A percentile compares a stretch with the other conserved stretches of the same genome.
phyloP scores from a whole-genome alignment of 2,329 filamentous ascomycete species.

The Apiospora hydei region DNA sequence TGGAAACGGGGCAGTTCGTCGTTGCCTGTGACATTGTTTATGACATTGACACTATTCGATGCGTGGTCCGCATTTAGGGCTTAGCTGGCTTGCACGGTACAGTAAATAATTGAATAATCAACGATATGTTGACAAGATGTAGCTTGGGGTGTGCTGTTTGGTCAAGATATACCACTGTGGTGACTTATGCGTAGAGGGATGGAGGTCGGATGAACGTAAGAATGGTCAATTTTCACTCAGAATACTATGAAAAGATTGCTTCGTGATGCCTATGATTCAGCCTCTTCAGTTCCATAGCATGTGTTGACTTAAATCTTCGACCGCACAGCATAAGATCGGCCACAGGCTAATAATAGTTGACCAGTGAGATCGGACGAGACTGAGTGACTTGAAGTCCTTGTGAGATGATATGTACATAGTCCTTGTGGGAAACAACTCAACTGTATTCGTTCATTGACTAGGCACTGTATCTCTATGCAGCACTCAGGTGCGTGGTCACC shows the following conservation, averaged over 20 bases:
- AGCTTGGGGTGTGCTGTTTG: background rate
- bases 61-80: background rate
- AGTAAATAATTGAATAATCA: background rate
- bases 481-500: background rate
- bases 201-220: background rate
- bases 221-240: background rate
- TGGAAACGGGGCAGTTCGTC: background rate
- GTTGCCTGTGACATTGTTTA: background rate
- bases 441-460: background rate
- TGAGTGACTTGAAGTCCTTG: too few relatives aligned
- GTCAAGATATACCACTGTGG: background rate
- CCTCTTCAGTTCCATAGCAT: background rate
- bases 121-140: background rate
- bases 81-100: background rate
- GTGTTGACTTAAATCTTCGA: too few relatives aligned
- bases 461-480: background rate
- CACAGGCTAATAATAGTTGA: background rate
- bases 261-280: background rate
- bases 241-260: background rate
- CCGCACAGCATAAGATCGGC: background rate
- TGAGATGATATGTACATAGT: background rate
- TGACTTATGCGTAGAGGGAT: background rate
- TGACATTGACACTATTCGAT: background rate
- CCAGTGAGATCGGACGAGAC: background rate
- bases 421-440: background rate